Evolutionary conservation across 768 basidiomycete species (phyloP).

Genomic region (Symmetrospora coprosmae): DNA sequence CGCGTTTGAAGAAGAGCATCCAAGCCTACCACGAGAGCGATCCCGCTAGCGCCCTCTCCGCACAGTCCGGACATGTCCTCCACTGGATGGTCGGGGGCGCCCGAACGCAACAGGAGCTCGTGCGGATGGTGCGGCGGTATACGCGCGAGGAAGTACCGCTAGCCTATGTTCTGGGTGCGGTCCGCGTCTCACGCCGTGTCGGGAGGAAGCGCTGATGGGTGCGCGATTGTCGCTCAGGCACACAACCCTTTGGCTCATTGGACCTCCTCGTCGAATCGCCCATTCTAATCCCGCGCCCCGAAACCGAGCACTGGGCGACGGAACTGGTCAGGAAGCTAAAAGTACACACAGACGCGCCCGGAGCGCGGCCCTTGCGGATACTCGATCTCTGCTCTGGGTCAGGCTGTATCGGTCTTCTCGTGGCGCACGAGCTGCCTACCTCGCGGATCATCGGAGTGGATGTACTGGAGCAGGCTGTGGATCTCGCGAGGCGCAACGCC

Average conservation of each 20-base stretch:
- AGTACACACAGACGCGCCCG: background rate
- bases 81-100: no score
- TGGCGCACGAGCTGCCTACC: constrained; percentile 52
- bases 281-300: constrained; percentile 82
- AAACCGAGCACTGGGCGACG: constrained; percentile 73
- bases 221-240: no score
- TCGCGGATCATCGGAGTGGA: constrained; percentile 37
- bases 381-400: constrained; percentile 88
- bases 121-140: background rate
- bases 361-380: constrained; percentile 37
- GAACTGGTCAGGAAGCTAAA: constrained; percentile 41
- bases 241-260: constrained; percentile 19
- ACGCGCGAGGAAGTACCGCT: background rate
- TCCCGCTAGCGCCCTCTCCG: no score
- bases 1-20: no score
- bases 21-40: no score
- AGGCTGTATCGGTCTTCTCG: constrained; percentile 76
- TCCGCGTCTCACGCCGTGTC: no score
- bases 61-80: no score
- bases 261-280: constrained; percentile 45
- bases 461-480: constrained; percentile 47
- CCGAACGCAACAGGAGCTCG: background rate
- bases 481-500: constrained; percentile 44
- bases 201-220: no score
- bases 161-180: constrained; percentile 13